Conservation (phyloP, 2,329 filamentous ascomycete species). For the Rhynchosporium graminicola region DNA sequence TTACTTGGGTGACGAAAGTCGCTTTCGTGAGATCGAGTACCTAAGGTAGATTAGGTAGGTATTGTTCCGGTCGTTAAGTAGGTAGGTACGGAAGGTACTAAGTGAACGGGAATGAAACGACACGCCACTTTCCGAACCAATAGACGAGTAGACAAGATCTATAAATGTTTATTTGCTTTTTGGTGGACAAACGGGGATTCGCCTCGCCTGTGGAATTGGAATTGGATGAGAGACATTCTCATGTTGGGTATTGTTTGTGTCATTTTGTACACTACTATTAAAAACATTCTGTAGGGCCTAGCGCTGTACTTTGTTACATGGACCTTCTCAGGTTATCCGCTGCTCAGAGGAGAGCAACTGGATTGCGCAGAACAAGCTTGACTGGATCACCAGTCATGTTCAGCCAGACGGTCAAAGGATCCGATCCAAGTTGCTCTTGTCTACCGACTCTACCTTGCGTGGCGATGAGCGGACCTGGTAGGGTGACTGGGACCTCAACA, state of each 20-base stretch:
- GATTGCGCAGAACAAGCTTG: constrained; percentile 42
- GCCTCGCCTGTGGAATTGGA: too few species aligned
- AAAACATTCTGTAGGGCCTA: background rate
- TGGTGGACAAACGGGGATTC: too few species aligned
- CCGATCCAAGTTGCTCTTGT: constrained; percentile 52
- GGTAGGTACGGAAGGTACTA: too few species aligned
- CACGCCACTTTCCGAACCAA: too few species aligned
- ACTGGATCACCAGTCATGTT: constrained; percentile 48
- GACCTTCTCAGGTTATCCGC: too few species aligned
- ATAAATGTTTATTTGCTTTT: too few species aligned
- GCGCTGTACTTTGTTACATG: background rate
- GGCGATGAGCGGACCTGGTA: constrained; percentile 41
- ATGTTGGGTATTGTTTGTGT: constrained; percentile 6
- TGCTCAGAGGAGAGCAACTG: constrained; percentile 21
- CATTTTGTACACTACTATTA: background rate
- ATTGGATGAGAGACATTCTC: background rate
- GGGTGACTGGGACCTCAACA: constrained; percentile 33
- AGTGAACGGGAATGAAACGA: too few species aligned
- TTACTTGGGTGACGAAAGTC: too few species aligned
- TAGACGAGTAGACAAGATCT: too few species aligned
- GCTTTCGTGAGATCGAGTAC: too few species aligned
- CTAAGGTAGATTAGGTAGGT: too few species aligned
- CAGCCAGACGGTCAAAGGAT: constrained; percentile 54
- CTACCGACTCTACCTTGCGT: constrained; percentile 25
- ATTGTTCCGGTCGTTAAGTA: too few species aligned